phyloP scores from a whole-genome alignment of 345 rosid genomes.

The Kernera saxatilis region DNA sequence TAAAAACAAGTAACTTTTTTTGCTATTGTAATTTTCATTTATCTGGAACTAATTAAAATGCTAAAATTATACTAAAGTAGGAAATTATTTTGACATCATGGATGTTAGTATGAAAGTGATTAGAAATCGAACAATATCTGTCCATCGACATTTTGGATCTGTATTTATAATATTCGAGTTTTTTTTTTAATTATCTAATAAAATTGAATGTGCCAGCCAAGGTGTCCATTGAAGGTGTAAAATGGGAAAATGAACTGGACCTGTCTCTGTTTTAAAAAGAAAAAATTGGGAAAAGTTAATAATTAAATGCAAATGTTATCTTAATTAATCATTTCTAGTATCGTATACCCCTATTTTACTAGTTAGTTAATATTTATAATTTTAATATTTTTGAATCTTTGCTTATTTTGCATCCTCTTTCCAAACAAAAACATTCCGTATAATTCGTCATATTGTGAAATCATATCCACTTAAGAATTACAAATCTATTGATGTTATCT shows the following conservation, averaged over 20 bases:
- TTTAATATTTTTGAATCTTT: background rate
- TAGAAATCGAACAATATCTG: background rate
- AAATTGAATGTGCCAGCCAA: conserved; percentile 10
- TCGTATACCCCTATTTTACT: background rate
- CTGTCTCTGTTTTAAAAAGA: too few species aligned
- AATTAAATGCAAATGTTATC: background rate
- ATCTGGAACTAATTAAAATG: background rate
- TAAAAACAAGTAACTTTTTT: background rate
- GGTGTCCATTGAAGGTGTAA: background rate
- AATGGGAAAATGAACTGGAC: background rate
- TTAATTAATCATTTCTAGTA: background rate
- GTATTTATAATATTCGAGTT: background rate
- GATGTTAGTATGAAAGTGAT: background rate
- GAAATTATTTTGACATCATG: background rate
- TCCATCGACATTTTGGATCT: background rate
- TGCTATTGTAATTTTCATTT: background rate
- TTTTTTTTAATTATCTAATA: background rate
- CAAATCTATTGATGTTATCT: background rate
- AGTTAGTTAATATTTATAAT: background rate
- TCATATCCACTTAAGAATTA: background rate
- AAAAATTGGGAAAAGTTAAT: background rate
- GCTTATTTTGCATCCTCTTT: too few species aligned
- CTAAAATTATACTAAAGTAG: background rate
- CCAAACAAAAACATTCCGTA: too few species aligned
- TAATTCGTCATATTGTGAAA: too few species aligned